These are phyloP conservation scores for Craterostigma plantagineum DNA, from an alignment of 257 asterid genomes.

Conservation along the genomic window DNA sequence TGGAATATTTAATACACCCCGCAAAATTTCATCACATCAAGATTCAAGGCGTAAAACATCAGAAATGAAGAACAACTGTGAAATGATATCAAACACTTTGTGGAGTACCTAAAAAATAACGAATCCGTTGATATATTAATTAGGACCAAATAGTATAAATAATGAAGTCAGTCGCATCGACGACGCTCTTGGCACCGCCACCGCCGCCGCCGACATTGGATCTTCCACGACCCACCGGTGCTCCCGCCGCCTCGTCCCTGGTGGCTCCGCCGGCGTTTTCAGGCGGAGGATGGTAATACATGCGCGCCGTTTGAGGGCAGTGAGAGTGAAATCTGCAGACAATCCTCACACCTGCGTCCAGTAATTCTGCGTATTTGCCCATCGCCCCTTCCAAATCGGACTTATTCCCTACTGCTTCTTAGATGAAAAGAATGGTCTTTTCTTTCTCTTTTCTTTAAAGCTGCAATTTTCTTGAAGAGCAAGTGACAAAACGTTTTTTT, in stretches of 20 bases:
- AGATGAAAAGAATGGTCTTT: too few relatives aligned
- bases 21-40: too few relatives aligned
- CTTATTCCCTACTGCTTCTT: too few relatives aligned
- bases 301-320: slow-evolving; percentile 43
- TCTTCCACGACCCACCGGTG: slow-evolving; percentile 8
- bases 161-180: slow-evolving; percentile 42
- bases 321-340: slow-evolving; percentile 33
- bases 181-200: background rate
- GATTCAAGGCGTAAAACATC: too few relatives aligned
- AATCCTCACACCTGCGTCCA: slow-evolving; percentile 28
- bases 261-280: slow-evolving; percentile 7
- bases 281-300: slow-evolving; percentile 44
- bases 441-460: too few relatives aligned
- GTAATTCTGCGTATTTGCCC: slow-evolving; percentile 28
- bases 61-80: too few relatives aligned
- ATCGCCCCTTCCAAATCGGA: slow-evolving; percentile 1
- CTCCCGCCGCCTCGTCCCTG: slow-evolving; percentile 10
- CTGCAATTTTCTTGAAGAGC: too few relatives aligned
- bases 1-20: too few relatives aligned
- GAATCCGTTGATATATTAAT: too few relatives aligned
- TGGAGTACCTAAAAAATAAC: too few relatives aligned
- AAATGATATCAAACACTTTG: too few relatives aligned
- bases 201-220: slow-evolving; percentile 8
- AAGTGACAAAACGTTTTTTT: background rate
- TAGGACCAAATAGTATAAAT: slow-evolving; percentile 16